phyloP scores from a whole-genome alignment of 805 yeast species.

The Teunomyces panamensis region DNA sequence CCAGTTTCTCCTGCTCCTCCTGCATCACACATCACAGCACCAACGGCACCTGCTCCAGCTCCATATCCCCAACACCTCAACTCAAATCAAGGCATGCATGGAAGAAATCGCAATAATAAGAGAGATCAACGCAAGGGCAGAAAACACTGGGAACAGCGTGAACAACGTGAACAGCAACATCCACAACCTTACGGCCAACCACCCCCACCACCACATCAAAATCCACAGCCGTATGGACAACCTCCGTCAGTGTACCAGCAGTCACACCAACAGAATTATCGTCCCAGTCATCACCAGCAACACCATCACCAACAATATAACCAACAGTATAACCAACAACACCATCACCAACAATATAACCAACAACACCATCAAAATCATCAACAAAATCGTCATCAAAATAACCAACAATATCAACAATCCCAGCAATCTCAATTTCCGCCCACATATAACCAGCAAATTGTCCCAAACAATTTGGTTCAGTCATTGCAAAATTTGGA shows the following conservation, averaged over 20 bases:
- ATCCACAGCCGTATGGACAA: conserved; percentile 6
- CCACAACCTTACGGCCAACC: conserved; percentile 1
- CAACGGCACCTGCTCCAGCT: background rate
- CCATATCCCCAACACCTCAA: background rate
- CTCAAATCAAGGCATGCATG: background rate
- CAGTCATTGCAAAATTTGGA: conserved; percentile 25
- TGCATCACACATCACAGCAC: background rate
- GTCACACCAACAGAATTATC: background rate
- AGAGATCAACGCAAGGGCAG: background rate
- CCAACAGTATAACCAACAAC: conserved; percentile 3
- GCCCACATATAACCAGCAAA: conserved; percentile 3
- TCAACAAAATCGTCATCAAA: conserved; percentile 5
- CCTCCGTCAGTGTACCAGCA: conserved; percentile 4
- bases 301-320: conserved; percentile 1
- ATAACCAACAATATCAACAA: conserved; percentile 1
- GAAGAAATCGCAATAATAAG: background rate
- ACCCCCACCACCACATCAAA: background rate
- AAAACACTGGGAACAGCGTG: conserved; percentile 1
- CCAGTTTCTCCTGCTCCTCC: background rate
- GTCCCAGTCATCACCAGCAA: conserved; percentile 3
- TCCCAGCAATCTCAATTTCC: conserved; percentile 1
- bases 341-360: background rate
- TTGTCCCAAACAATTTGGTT: conserved; percentile 8
- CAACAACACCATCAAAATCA: conserved; percentile 3
- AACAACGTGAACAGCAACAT: background rate